These are phyloP conservation scores for Sphagnum contortum DNA, from an alignment of 225 moss, liverwort and hornwort genomes.

Conservation along the genomic window DNA sequence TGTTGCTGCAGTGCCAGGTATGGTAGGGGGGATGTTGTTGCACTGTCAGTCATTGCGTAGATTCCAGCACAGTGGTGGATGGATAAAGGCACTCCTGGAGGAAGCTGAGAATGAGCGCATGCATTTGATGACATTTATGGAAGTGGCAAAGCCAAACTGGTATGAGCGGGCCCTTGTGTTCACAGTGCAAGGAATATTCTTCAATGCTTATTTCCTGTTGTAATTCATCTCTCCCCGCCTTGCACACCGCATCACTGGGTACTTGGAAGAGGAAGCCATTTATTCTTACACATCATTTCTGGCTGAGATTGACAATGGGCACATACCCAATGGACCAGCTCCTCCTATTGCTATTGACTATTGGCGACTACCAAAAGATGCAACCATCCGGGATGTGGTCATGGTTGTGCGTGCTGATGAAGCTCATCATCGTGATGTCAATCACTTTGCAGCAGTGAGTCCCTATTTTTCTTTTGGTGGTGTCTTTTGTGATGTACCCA, in stretches of 20 bases:
- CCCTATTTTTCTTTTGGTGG: neutral
- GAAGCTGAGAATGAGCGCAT: conserved; percentile 99
- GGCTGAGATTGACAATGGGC: conserved; percentile 53
- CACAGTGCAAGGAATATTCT: conserved; percentile 67
- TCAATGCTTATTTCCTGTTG: conserved; percentile 74
- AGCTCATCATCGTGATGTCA: conserved; percentile 97
- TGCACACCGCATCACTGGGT: conserved; percentile 78
- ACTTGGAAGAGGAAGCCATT: conserved; percentile 88
- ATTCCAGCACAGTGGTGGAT: conserved; percentile 83
- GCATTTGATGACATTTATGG: conserved; percentile 98
- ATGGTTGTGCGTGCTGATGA: conserved; percentile 82
- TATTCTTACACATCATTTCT: conserved; percentile 66
- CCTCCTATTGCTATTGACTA: conserved; percentile 85
- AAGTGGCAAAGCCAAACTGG: conserved; percentile 74
- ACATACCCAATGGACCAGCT: conserved; percentile 55
- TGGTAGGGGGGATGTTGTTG: conserved; percentile 86
- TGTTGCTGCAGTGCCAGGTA: conserved; percentile 94
- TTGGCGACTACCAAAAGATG: conserved; percentile 76
- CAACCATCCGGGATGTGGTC: conserved; percentile 57
- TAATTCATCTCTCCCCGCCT: conserved; percentile 50
- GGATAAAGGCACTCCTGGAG: conserved; percentile 90
- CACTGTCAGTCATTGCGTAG: conserved; percentile 63
- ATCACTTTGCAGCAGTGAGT: conserved; percentile 90
- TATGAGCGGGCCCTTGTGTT: conserved; percentile 68
- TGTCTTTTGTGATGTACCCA: neutral